phyloP scores from a whole-genome alignment of 768 basidiomycete genomes.

The Rubroboletus satanas region DNA sequence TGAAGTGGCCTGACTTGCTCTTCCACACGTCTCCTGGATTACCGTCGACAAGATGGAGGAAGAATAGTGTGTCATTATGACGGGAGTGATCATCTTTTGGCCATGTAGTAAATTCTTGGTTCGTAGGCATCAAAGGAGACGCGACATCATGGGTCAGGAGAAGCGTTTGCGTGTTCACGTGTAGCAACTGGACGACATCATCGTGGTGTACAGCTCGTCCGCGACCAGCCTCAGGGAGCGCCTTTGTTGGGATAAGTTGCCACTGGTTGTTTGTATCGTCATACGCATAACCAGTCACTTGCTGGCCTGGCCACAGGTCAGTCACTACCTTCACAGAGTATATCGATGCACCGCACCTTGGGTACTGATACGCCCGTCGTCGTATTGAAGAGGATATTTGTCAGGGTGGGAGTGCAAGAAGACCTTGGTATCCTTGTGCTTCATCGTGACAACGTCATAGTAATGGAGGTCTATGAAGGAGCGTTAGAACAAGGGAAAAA shows the following conservation, averaged over 20 bases:
- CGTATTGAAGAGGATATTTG: slow-evolving; percentile 87
- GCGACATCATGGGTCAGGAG: slow-evolving; percentile 97
- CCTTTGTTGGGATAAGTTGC: slow-evolving; percentile 93
- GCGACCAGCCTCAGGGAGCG: slow-evolving; percentile 89
- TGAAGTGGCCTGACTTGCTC: slow-evolving; percentile 92
- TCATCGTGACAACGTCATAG: slow-evolving; percentile 81
- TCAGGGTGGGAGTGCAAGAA: slow-evolving; percentile 93
- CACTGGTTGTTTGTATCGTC: slow-evolving; percentile 94
- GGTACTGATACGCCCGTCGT: slow-evolving; percentile 91
- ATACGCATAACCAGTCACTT: slow-evolving; percentile 93
- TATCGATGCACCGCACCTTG: slow-evolving; percentile 52
- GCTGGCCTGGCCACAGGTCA: slow-evolving; percentile 60
- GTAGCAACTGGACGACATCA: slow-evolving; percentile 85
- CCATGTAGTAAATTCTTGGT: slow-evolving; percentile 97
- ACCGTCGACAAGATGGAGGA: slow-evolving; percentile 66
- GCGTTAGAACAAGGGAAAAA: background rate
- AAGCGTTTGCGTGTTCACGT: slow-evolving; percentile 76
- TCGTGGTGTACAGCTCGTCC: slow-evolving; percentile 89
- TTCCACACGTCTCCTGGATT: slow-evolving; percentile 82
- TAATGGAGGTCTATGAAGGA: slow-evolving; percentile 80
- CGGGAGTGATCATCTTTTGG: slow-evolving; percentile 70
- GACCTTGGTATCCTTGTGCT: slow-evolving; percentile 90
- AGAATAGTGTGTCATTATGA: slow-evolving; percentile 88
- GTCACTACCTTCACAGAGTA: background rate
- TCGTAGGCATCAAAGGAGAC: slow-evolving; percentile 93